Conservation (phyloP, 257 asterid genomes). For the Coffea eugenioides region DNA sequence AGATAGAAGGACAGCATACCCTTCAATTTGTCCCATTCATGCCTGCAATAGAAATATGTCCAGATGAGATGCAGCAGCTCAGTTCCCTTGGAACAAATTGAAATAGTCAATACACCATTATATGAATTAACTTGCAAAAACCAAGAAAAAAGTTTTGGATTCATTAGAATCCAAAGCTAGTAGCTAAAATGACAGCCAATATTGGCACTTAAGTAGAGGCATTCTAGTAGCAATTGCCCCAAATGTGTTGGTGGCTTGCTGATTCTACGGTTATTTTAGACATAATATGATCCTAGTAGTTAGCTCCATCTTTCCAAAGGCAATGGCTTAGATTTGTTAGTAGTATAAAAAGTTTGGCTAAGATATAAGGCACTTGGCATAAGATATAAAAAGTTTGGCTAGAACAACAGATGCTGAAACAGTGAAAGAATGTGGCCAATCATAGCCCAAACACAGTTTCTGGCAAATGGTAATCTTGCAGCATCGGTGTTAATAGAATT, state of each 20-base stretch:
- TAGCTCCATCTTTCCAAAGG: background rate
- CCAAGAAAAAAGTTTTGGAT: too few relatives aligned
- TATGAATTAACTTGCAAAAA: background rate
- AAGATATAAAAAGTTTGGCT: background rate
- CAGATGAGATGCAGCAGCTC: background rate
- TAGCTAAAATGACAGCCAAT: background rate
- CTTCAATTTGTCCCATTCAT: slow-evolving; percentile 75
- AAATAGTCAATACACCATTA: background rate
- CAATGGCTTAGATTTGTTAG: background rate
- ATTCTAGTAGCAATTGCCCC: background rate
- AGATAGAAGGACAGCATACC: slow-evolving; percentile 65
- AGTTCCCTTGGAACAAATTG: background rate
- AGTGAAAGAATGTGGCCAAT: background rate
- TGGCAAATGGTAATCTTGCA: background rate
- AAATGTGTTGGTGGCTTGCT: background rate
- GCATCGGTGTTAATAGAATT: background rate
- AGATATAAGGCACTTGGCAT: background rate
- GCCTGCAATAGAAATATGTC: slow-evolving; percentile 53
- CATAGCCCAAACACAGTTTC: background rate
- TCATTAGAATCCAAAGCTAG: background rate
- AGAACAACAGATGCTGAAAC: background rate
- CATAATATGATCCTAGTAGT: background rate
- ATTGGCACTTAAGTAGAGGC: slow-evolving; percentile 4
- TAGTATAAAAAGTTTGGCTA: background rate
- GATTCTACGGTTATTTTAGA: background rate